Evolutionary conservation across 169 alveolate genomes (phyloP).

Genomic region (Plasmodium vivax): DNA sequence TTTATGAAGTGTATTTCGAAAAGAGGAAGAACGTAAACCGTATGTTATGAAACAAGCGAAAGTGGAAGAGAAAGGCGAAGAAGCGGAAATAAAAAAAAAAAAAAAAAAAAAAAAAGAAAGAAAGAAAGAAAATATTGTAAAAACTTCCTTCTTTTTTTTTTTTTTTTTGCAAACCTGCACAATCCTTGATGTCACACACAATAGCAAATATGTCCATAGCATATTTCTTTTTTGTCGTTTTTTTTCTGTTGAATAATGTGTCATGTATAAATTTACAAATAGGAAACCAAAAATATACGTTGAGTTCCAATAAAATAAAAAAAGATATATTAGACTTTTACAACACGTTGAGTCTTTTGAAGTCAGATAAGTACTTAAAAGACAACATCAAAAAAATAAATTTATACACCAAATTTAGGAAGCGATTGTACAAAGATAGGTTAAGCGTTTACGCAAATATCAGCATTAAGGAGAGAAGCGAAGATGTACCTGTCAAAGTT

Average conservation of each 20-base stretch:
- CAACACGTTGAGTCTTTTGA: conserved; percentile 42
- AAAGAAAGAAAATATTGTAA: background rate
- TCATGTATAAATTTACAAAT: conserved; percentile 72
- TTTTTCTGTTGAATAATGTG: conserved; percentile 53
- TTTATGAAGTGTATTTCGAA: conserved; percentile 10
- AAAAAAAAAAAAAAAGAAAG: background rate
- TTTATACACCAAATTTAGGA: conserved; percentile 65
- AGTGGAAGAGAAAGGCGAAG: background rate
- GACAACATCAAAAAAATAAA: conserved; percentile 61
- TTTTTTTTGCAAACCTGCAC: background rate
- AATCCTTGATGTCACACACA: background rate
- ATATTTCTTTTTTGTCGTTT: conserved; percentile 39
- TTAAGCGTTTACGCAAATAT: conserved; percentile 72
- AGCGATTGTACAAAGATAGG: conserved; percentile 54
- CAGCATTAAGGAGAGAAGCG: conserved; percentile 61
- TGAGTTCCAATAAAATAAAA: conserved; percentile 52
- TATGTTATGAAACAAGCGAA: conserved; percentile 16
- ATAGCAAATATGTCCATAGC: conserved; percentile 47
- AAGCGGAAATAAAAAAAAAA: background rate
- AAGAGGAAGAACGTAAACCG: conserved; percentile 6
- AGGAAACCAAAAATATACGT: conserved; percentile 64
- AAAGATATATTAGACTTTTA: conserved; percentile 58
- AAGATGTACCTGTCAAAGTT: conserved; percentile 63
- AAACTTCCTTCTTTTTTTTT: background rate
- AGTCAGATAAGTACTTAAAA: conserved; percentile 67